A percentile compares a stretch with the other conserved stretches of the same genome.
These are phyloP conservation scores for Lichtheimia ramosa DNA, from an alignment of 371 early-diverging fungal species.

Conservation along the genomic window DNA sequence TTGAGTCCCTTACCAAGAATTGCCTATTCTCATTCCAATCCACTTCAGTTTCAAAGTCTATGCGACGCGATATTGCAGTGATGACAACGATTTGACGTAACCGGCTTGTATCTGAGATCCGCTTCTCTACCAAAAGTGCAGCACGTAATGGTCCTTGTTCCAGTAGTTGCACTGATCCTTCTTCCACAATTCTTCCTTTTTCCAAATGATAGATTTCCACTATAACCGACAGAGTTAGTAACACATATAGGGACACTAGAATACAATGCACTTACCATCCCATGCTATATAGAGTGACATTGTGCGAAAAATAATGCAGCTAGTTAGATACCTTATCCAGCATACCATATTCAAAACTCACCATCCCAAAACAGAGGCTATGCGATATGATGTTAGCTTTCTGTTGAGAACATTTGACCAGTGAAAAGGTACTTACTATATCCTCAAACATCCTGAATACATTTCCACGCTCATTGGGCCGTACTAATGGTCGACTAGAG, in stretches of 20 bases:
- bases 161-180: slow-evolving; percentile 48
- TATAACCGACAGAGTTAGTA: background rate
- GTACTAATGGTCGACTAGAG: slow-evolving; percentile 73
- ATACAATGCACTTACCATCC: slow-evolving; percentile 38
- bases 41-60: slow-evolving; percentile 88
- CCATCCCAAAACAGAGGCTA: slow-evolving; percentile 83
- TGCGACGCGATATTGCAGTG: slow-evolving; percentile 59
- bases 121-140: slow-evolving; percentile 70
- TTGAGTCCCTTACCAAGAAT: slow-evolving; percentile 55
- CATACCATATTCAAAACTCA: slow-evolving; percentile 41
- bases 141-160: slow-evolving; percentile 78
- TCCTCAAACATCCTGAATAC: slow-evolving; percentile 85
- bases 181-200: slow-evolving; percentile 32
- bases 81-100: slow-evolving; percentile 79
- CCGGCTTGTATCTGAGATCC: slow-evolving; percentile 65
- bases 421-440: slow-evolving; percentile 41
- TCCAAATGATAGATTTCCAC: slow-evolving; percentile 51
- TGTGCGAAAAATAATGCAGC: background rate
- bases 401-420: too few species aligned
- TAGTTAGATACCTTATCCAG: background rate
- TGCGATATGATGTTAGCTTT: background rate
- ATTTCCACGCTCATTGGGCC: slow-evolving; percentile 69
- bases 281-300: slow-evolving; percentile 28
- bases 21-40: slow-evolving; percentile 93
- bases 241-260: slow-evolving; percentile 4